A percentile compares a stretch with the other conserved stretches of the same genome.
Evolutionary conservation across 345 rosid species (phyloP).

Genomic region (Salix suchowensis): DNA sequence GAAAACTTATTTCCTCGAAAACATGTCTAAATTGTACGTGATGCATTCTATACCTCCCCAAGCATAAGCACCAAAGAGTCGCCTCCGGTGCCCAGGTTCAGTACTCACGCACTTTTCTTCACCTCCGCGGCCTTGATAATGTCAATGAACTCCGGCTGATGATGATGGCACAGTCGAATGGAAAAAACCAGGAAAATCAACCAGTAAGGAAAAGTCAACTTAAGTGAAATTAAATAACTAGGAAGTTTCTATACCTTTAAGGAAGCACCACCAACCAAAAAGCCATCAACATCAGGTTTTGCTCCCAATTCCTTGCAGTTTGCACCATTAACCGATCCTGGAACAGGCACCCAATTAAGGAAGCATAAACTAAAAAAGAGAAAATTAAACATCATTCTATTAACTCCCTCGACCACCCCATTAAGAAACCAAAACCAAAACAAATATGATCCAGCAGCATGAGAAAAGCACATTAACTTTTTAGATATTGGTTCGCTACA

Average conservation of each 20-base stretch:
- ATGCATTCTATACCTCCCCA: background rate
- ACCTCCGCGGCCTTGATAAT: constrained; percentile 52
- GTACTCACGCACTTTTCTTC: constrained; percentile 38
- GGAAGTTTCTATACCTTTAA: constrained; percentile 47
- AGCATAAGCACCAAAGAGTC: background rate
- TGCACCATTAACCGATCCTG: constrained; percentile 79
- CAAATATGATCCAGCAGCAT: background rate
- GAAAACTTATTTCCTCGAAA: constrained; percentile 21
- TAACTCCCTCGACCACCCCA: background rate
- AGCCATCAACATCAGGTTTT: constrained; percentile 77
- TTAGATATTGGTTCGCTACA: background rate
- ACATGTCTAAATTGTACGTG: background rate
- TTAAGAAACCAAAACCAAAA: background rate
- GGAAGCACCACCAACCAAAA: constrained; percentile 90
- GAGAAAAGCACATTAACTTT: background rate
- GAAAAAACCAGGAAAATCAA: background rate
- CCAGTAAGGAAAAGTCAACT: background rate
- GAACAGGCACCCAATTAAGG: background rate
- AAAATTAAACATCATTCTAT: background rate
- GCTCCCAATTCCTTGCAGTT: constrained; percentile 79
- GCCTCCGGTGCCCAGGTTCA: background rate
- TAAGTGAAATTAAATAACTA: background rate
- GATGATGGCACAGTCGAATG: background rate
- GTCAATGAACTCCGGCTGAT: constrained; percentile 57
- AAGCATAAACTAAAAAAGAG: background rate